Conservation (phyloP, 768 basidiomycete genomes). For the Strobilomyces dryophilus region DNA sequence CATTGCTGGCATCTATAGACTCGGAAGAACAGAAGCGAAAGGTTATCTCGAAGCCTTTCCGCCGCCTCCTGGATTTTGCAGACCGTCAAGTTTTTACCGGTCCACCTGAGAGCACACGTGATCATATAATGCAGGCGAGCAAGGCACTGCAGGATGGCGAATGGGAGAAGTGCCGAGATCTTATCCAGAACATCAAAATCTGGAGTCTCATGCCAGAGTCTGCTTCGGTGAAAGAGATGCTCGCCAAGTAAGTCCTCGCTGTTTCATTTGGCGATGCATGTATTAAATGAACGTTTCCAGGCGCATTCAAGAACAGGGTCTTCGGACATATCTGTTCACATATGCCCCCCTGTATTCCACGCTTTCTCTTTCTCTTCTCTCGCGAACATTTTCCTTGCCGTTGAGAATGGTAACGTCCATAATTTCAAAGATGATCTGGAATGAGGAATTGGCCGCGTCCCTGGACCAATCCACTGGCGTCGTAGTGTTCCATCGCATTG, state of each 20-base stretch:
- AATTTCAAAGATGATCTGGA: slow-evolving; percentile 99
- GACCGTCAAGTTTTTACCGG: slow-evolving; percentile 98
- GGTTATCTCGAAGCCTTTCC: slow-evolving; percentile 94
- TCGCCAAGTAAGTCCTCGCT: slow-evolving; percentile 65
- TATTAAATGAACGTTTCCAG: slow-evolving; percentile 37
- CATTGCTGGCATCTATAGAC: slow-evolving; percentile 89
- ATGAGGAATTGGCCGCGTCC: slow-evolving; percentile 88
- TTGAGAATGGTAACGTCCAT: slow-evolving; percentile 72
- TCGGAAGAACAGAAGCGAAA: slow-evolving; percentile 93
- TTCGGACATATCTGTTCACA: slow-evolving; percentile 97
- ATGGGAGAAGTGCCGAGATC: slow-evolving; percentile 93
- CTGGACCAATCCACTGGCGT: slow-evolving; percentile 89
- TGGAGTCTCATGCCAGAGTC: slow-evolving; percentile 96
- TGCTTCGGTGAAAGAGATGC: slow-evolving; percentile 86
- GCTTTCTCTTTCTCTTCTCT: slow-evolving; percentile 82
- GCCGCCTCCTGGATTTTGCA: slow-evolving; percentile 90
- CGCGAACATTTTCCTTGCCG: slow-evolving; percentile 83
- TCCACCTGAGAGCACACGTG: slow-evolving; percentile 96
- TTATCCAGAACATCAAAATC: slow-evolving; percentile 95
- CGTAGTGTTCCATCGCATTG: slow-evolving; percentile 90
- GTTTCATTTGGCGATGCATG: neutral
- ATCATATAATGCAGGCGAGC: slow-evolving; percentile 99
- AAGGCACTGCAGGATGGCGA: slow-evolving; percentile 95
- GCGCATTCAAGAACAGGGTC: slow-evolving; percentile 96
- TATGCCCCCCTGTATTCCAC: slow-evolving; percentile 89